Evolutionary conservation across 164 flowering plant species (phyloP).

Genomic region (Tetrastigma voinierianum): DNA sequence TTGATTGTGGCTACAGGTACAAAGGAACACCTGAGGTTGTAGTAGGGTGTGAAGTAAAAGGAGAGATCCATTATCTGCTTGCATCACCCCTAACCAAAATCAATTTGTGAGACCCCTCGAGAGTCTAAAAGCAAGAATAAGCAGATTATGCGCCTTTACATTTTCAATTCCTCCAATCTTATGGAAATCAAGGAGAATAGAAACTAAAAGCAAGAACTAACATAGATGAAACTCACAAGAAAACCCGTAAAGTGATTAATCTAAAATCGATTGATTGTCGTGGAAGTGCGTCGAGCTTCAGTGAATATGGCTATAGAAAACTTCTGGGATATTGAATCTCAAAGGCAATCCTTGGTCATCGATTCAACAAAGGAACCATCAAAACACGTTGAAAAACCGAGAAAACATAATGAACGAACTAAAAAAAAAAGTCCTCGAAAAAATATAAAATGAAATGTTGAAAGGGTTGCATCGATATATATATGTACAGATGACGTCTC

Average conservation of each 20-base stretch:
- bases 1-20: constrained; percentile 31
- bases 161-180: too few species aligned
- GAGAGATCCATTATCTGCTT: constrained; percentile 51
- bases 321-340: constrained; percentile 56
- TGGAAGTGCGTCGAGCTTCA: too few species aligned
- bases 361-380: constrained; percentile 39
- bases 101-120: too few species aligned
- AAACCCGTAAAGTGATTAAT: too few species aligned
- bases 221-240: too few species aligned
- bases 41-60: constrained; percentile 41
- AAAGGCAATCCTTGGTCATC: constrained; percentile 42
- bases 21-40: constrained; percentile 33
- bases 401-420: background rate
- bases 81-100: constrained; percentile 39
- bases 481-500: too few species aligned
- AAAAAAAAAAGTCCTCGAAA: background rate
- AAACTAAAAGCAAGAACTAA: too few species aligned
- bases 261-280: too few species aligned
- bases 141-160: too few species aligned
- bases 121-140: too few species aligned
- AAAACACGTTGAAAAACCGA: constrained; percentile 35
- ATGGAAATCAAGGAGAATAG: too few species aligned
- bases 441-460: background rate
- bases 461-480: constrained; percentile 1
- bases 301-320: too few species aligned